Conservation (phyloP, 768 basidiomycete species). For the Phlegmacium glaucopus region DNA sequence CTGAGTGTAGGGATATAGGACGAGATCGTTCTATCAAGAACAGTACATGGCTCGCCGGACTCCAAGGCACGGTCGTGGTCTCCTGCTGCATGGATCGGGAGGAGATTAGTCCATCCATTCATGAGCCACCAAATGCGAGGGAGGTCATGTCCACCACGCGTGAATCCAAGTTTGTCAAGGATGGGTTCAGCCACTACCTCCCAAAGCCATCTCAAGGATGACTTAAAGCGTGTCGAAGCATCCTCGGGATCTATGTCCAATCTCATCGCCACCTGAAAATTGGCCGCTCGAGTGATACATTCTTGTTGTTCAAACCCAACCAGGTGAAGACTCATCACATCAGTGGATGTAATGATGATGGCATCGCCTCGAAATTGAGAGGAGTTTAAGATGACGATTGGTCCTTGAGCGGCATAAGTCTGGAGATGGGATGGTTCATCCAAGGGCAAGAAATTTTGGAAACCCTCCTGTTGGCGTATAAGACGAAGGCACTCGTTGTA, state of each 20-base stretch:
- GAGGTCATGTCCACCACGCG: slow-evolving; percentile 1
- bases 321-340: slow-evolving; percentile 1
- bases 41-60: slow-evolving; percentile 10
- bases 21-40: slow-evolving; percentile 13
- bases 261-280: too few species aligned
- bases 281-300: too few species aligned
- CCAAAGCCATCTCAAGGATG: slow-evolving; percentile 11
- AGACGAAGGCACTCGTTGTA: too few species aligned
- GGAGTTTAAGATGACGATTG: slow-evolving; percentile 12
- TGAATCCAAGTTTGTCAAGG: slow-evolving; percentile 11
- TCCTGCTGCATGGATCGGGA: slow-evolving; percentile 18
- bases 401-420: slow-evolving; percentile 5
- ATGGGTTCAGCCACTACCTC: slow-evolving; percentile 12
- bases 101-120: slow-evolving; percentile 4
- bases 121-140: slow-evolving; percentile 17
- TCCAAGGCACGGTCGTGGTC: slow-evolving; percentile 9
- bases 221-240: slow-evolving; percentile 1
- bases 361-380: slow-evolving; percentile 13
- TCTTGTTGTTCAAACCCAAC: neutral
- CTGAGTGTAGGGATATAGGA: slow-evolving; percentile 17
- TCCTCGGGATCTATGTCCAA: neutral
- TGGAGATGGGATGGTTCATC: neutral
- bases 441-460: slow-evolving; percentile 11
- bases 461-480: slow-evolving; percentile 9
- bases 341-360: slow-evolving; percentile 9